phyloP scores from a whole-genome alignment of 495 filamentous ascomycete genomes.

The Cercophora samala region DNA sequence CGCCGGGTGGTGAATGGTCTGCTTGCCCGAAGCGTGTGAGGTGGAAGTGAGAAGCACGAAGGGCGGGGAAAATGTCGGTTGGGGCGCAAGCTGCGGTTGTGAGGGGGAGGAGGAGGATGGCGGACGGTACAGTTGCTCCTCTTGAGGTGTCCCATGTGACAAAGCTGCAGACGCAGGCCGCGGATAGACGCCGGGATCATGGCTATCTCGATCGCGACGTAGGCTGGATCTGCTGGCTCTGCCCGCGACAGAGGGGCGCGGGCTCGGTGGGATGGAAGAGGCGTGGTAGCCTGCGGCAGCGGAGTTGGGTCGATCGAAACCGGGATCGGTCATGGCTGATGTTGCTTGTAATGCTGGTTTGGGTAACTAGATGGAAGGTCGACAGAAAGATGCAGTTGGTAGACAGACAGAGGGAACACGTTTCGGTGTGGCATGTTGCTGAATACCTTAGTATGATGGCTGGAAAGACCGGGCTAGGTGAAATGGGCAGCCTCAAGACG shows the following conservation, averaged over 20 bases:
- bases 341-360: background rate
- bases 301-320: slow-evolving; percentile 28
- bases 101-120: slow-evolving; percentile 9
- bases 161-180: slow-evolving; percentile 25
- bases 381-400: background rate
- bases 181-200: slow-evolving; percentile 12
- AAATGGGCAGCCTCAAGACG: background rate
- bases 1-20: slow-evolving; percentile 64
- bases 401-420: background rate
- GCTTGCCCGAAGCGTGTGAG: slow-evolving; percentile 31
- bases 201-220: slow-evolving; percentile 29
- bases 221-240: slow-evolving; percentile 30
- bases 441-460: no score
- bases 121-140: slow-evolving; percentile 11
- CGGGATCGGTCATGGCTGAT: slow-evolving; percentile 26
- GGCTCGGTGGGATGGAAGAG: slow-evolving; percentile 28
- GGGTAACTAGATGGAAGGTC: background rate
- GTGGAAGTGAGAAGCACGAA: slow-evolving; percentile 60
- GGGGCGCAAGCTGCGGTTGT: slow-evolving; percentile 8
- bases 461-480: background rate
- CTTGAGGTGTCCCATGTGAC: slow-evolving; percentile 1
- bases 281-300: slow-evolving; percentile 22
- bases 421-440: background rate
- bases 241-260: slow-evolving; percentile 30
- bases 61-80: slow-evolving; percentile 57